Evolutionary conservation across 2,329 filamentous ascomycete genomes (phyloP).

Genomic region (Thielaviopsis ethacetica): DNA sequence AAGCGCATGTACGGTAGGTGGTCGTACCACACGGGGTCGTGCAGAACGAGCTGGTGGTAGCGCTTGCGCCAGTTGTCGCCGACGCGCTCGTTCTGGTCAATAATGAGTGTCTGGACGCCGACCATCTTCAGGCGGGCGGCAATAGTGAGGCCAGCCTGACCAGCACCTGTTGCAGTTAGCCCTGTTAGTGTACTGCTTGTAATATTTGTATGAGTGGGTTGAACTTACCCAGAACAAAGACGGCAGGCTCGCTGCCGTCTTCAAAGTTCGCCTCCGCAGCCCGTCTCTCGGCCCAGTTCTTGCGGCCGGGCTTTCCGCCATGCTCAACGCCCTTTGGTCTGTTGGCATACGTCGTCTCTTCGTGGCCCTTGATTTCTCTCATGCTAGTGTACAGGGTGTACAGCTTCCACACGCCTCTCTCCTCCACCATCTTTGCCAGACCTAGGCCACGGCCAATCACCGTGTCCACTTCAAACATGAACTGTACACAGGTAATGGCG

Average conservation of each 20-base stretch:
- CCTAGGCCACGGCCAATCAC: conserved; percentile 38
- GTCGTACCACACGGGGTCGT: conserved; percentile 48
- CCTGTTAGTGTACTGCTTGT: conserved; percentile 1
- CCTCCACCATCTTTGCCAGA: conserved; percentile 33
- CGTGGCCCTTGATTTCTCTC: conserved; percentile 33
- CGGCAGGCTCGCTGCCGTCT: conserved; percentile 32
- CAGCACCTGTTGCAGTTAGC: conserved; percentile 27
- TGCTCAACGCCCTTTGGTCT: conserved; percentile 41
- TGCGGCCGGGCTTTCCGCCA: conserved; percentile 31
- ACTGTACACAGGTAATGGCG: conserved; percentile 35
- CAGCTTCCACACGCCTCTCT: conserved; percentile 35
- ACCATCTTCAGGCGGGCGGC: conserved; percentile 45
- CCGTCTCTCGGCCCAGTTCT: conserved; percentile 45
- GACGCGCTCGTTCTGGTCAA: conserved; percentile 40
- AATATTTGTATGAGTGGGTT: neutral
- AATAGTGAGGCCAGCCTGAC: conserved; percentile 41
- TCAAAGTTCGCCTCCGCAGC: conserved; percentile 29
- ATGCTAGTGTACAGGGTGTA: conserved; percentile 48
- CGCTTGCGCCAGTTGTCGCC: conserved; percentile 49
- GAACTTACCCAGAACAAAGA: conserved; percentile 42
- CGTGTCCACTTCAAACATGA: conserved; percentile 38
- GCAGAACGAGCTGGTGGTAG: conserved; percentile 49
- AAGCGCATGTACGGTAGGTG: conserved; percentile 50
- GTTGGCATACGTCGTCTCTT: conserved; percentile 30
- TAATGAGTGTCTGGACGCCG: conserved; percentile 35